Evolutionary conservation across 2,329 filamentous ascomycete genomes (phyloP).

Genomic region (Exophiala aquamarina): DNA sequence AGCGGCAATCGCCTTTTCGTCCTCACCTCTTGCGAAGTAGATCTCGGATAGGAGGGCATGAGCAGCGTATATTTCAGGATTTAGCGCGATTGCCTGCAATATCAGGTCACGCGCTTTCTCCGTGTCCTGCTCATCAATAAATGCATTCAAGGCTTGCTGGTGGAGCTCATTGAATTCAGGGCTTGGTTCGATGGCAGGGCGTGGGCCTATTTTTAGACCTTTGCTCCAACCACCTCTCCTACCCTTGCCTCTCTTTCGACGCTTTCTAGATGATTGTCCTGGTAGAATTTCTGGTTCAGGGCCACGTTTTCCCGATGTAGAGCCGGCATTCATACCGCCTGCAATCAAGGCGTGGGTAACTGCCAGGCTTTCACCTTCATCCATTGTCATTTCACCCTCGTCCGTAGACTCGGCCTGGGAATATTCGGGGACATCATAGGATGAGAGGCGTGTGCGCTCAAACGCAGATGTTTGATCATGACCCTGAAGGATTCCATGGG

Average conservation of each 20-base stretch:
- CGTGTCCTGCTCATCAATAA: conserved; percentile 46
- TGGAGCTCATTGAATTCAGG: conserved; percentile 49
- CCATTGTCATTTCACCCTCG: conserved; percentile 12
- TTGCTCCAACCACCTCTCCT: conserved; percentile 38
- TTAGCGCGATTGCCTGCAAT: conserved; percentile 53
- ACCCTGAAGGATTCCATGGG: too few relatives aligned
- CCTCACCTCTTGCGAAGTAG: conserved; percentile 55
- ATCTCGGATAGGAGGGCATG: conserved; percentile 63
- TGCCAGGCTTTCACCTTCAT: conserved; percentile 5
- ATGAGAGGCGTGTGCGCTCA: too few relatives aligned
- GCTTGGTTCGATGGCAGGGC: conserved; percentile 48
- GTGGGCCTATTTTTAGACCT: conserved; percentile 46
- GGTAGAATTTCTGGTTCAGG: neutral
- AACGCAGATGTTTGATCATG: too few relatives aligned
- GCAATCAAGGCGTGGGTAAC: neutral
- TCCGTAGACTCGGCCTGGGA: neutral
- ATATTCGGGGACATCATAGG: too few relatives aligned
- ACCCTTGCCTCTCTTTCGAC: conserved; percentile 22
- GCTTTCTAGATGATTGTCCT: conserved; percentile 8
- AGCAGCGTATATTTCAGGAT: conserved; percentile 63
- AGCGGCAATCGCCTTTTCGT: conserved; percentile 56
- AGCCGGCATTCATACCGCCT: neutral
- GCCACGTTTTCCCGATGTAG: neutral
- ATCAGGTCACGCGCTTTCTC: conserved; percentile 44
- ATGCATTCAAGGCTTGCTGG: conserved; percentile 48